A percentile compares a stretch with the other conserved stretches of the same genome.
phyloP scores from a whole-genome alignment of 192 early-diverging fungal species.

The Haplosporangium gracile region DNA sequence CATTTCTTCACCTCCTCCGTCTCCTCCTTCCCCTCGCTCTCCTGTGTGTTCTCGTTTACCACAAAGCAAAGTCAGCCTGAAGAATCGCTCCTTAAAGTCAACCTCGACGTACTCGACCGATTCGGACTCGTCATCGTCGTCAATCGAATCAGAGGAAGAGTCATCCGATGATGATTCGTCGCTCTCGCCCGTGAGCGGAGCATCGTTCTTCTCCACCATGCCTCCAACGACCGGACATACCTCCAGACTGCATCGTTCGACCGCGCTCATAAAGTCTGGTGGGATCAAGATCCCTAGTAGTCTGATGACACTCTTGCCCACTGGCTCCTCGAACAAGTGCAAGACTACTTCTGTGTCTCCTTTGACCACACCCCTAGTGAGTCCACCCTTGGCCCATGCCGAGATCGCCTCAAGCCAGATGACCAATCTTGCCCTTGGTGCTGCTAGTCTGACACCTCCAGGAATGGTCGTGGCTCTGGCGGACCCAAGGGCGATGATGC shows the following conservation, averaged over 20 bases:
- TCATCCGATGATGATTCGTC: conserved; percentile 18
- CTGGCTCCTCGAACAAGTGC: not conserved
- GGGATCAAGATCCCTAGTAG: conserved; percentile 38
- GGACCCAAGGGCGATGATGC: conserved; percentile 28
- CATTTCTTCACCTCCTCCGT: not conserved
- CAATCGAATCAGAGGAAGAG: conserved; percentile 20
- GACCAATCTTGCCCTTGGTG: not conserved
- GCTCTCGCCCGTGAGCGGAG: conserved; percentile 37
- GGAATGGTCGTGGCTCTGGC: not conserved
- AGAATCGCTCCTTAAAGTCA: conserved; percentile 6
- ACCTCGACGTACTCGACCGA: conserved; percentile 23
- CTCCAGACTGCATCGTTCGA: not conserved
- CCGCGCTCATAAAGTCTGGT: conserved; percentile 8
- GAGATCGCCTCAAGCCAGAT: not conserved
- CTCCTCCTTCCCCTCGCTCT: not conserved
- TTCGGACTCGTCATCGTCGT: conserved; percentile 12
- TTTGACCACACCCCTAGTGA: not conserved
- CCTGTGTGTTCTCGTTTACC: not conserved
- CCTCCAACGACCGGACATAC: not conserved
- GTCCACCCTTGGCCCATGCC: conserved; percentile 6
- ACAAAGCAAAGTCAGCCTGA: not conserved
- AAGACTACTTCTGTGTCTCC: not conserved
- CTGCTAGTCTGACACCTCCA: not conserved
- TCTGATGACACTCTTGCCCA: conserved; percentile 35
- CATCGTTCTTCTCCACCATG: conserved; percentile 34